Evolutionary conservation across 345 rosid species (phyloP), one percentile per base, ranked within the genome.

Genomic region (Eucalyptus paniculata): DNA sequence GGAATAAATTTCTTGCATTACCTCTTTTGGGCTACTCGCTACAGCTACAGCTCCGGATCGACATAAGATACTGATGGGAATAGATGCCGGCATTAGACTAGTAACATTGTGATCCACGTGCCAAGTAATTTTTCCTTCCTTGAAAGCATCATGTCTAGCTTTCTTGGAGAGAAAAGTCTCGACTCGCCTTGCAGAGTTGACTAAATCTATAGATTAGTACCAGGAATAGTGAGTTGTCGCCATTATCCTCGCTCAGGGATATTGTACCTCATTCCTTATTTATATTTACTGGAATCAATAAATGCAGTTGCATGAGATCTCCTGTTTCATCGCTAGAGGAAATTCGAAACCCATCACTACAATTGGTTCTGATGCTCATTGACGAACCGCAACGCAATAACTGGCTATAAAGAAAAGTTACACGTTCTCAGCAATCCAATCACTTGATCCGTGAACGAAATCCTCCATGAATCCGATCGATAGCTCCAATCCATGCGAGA

Each of bases 11-110:
- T 95, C 95, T 88, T 96, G 91, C 95, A 94, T 88, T 97, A 95
- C 92, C 95, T 97, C 87, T 96, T 94, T 94, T 97, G 99, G 98
- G 96, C 98, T 54, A 90, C 81, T 32, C 96, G 96, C 88, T 97
- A 97, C 91, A 93, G 86, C 88, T 95, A 96, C 87, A 93, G 86
- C 88, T 95, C 96, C 69, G 91, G 92, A 90, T 91, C 94, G n/a
- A 87, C 89, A 45, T 89, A 50, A 86, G 49, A 89, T 56, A 45
- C 50, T 40, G 32, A 37, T 30, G 12, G 32, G 28, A 23, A 21
- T 77, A 77, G 1, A 21, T 77, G 47, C 83, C 9, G 2, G 28
- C 83, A 40, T 40, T 4, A 40, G 30, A 77, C 47, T 77, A 77
- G 83, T 37, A 40, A 11, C 47, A 37, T 6, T 6, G 16, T 21